Base-by-base conservation (phyloP, 2,329 filamentous ascomycete genomes). In the Amphichorda felina region DNA sequence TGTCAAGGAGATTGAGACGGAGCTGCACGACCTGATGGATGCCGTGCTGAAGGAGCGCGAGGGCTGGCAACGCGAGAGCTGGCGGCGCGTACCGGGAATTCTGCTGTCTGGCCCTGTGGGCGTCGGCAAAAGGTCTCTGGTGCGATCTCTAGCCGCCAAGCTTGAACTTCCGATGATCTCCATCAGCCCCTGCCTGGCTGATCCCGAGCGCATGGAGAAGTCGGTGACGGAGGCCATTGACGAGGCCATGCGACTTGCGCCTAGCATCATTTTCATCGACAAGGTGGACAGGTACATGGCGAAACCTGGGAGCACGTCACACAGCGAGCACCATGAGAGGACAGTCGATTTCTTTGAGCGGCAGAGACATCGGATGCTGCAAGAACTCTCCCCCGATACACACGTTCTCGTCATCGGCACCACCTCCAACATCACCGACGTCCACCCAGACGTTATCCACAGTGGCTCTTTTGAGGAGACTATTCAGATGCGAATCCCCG, bases 371-470 rank as follows among this genome's bases (percentile, higher is more conserved):
- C 79, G 82, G 38, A 66, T 96, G 28, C 70, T 75, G 26, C 65
- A 82, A 42, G 76, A 84, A 37, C 77, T 79, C 42, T 6, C 32
- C 21, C 79, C 79, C 4, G 57, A 64, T 3, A 84, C 84, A 50
- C 81, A 82, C 2, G 84, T 96, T 8, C 80, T 96, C 22, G 84
- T 94, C 11, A 71, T 96, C 34, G 91, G 88, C 1, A 91, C 91
- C 3, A 95, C 89, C 0, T 94, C 94, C 53, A 71, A 82, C 25
- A 82, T 87, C 0, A 86, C 94, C 49, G 86, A 81, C 45, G 66
- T 98, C 25, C 86, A 96, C 49, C 79, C 87, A 1, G 78, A 79
- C 0, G 61, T 93, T 22, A 72, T 80, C 47, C 71, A 79, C 54
- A 79, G 74, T 36, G 88, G 82, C 8, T 69, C 79, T 35, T 94